These are phyloP conservation scores for Talaromyces ruber DNA, from an alignment of 495 filamentous ascomycete species.

Conservation along the genomic window DNA sequence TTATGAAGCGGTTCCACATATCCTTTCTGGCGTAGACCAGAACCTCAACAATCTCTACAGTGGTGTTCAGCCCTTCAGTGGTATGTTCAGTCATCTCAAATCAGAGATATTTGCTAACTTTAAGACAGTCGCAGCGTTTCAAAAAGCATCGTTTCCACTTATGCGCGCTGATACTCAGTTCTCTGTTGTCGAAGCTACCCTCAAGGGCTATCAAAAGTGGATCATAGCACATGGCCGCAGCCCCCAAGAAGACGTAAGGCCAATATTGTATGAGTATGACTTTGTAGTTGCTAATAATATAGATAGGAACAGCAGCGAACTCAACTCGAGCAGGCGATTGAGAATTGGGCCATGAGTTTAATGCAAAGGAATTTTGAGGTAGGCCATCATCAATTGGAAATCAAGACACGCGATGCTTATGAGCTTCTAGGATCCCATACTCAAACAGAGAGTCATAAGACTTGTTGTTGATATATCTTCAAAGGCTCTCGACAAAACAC, in stretches of 20 bases:
- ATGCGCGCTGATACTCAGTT: constrained; percentile 83
- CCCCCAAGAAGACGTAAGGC: constrained; percentile 45
- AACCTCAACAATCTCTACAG: constrained; percentile 69
- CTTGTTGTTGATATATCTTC: constrained; percentile 80
- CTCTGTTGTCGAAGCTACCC: constrained; percentile 79
- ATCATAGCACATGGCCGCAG: constrained; percentile 42
- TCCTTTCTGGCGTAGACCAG: constrained; percentile 65
- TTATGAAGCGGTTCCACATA: constrained; percentile 78
- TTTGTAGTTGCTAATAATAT: not conserved
- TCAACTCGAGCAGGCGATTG: constrained; percentile 57
- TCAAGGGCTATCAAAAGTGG: constrained; percentile 88
- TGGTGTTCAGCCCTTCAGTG: constrained; percentile 56
- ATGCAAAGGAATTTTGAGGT: constrained; percentile 70
- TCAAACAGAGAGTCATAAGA: constrained; percentile 76
- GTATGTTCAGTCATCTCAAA: constrained; percentile 32
- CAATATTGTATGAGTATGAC: not conserved
- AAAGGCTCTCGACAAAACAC: constrained; percentile 66
- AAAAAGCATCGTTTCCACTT: constrained; percentile 67
- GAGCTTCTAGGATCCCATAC: constrained; percentile 63
- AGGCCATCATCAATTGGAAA: constrained; percentile 8
- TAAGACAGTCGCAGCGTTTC: constrained; percentile 56
- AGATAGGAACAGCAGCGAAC: constrained; percentile 50
- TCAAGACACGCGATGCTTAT: not conserved
- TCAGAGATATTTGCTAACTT: not conserved
- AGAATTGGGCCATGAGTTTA: constrained; percentile 71